Conservation (phyloP, 257 asterid species). For the Ilex asprella region DNA sequence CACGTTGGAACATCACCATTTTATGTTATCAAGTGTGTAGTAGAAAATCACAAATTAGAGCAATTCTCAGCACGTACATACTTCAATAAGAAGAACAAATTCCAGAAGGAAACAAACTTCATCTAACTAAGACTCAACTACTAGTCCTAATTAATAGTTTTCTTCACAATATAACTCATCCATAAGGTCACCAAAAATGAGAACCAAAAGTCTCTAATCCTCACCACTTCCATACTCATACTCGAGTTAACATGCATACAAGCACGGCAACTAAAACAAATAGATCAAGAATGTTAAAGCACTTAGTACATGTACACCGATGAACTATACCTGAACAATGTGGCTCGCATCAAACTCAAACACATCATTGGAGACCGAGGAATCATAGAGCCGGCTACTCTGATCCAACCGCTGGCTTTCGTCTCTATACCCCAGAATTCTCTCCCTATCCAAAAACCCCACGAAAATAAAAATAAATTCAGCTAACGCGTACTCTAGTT, state of each 20-base stretch:
- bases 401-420: constrained; percentile 92
- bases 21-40: no score
- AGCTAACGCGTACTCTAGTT: no score
- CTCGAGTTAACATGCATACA: not conserved
- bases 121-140: no score
- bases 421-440: constrained; percentile 75
- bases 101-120: no score
- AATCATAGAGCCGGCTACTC: constrained; percentile 82
- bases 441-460: constrained; percentile 49
- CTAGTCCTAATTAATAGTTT: not conserved
- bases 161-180: no score
- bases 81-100: no score
- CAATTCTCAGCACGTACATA: no score
- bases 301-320: not conserved
- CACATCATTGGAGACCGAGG: constrained; percentile 66
- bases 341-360: constrained; percentile 89
- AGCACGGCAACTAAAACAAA: not conserved
- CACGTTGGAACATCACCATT: no score
- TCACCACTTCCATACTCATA: not conserved
- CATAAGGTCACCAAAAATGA: not conserved
- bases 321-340: constrained; percentile 52
- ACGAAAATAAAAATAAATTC: not conserved
- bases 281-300: not conserved
- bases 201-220: not conserved
- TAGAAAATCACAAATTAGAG: no score